Conservation (phyloP, 2,329 filamentous ascomycete species). For the Pseudocercospora cruenta region DNA sequence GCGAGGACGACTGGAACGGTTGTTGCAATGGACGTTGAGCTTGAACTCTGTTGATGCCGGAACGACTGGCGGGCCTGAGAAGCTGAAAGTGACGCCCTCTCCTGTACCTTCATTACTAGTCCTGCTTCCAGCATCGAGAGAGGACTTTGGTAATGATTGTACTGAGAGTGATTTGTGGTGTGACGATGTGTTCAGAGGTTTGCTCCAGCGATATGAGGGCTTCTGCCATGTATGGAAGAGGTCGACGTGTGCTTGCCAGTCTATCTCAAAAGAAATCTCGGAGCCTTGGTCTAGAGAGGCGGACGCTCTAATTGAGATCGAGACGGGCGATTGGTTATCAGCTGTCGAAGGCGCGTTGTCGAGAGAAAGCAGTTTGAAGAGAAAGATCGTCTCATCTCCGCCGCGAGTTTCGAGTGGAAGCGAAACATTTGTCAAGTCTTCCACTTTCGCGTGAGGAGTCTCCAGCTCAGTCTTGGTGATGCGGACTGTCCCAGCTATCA, state of each 20-base stretch:
- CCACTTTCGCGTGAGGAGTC: conserved; percentile 62
- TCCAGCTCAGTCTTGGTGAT: conserved; percentile 63
- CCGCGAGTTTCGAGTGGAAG: conserved; percentile 48
- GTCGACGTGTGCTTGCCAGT: conserved; percentile 33
- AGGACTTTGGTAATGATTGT: conserved; percentile 16
- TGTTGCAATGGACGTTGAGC: conserved; percentile 77
- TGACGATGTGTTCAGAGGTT: conserved; percentile 24
- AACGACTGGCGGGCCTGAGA: conserved; percentile 65
- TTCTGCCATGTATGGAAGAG: conserved; percentile 22
- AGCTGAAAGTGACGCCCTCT: conserved; percentile 71
- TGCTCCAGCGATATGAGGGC: conserved; percentile 34
- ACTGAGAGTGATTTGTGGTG: conserved; percentile 21
- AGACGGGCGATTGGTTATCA: conserved; percentile 9
- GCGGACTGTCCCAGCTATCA: conserved; percentile 47
- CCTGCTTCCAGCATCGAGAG: conserved; percentile 10
- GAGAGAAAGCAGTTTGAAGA: conserved; percentile 57
- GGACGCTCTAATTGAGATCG: conserved; percentile 28
- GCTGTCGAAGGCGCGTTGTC: neutral
- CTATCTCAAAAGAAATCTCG: conserved; percentile 28
- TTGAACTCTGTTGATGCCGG: conserved; percentile 68
- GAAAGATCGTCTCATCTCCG: conserved; percentile 74
- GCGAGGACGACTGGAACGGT: conserved; percentile 64
- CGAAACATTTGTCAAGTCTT: conserved; percentile 36
- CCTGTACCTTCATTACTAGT: neutral
- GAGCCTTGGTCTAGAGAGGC: conserved; percentile 30